These are phyloP conservation scores for Aspergillus steynii DNA, from an alignment of 495 filamentous ascomycete species.

Conservation along the genomic window DNA sequence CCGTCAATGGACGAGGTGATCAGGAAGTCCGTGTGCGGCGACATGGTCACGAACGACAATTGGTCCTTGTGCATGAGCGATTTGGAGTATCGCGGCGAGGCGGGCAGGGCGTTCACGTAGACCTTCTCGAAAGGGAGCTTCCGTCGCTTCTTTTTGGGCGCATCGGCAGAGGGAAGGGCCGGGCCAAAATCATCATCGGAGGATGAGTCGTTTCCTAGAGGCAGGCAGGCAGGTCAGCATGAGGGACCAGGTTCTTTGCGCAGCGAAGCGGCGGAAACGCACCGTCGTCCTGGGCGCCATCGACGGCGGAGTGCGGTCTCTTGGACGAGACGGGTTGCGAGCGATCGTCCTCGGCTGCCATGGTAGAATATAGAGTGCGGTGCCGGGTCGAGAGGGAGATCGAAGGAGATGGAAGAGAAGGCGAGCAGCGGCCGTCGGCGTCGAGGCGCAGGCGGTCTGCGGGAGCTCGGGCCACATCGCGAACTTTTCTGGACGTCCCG, in stretches of 20 bases:
- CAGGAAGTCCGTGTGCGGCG: conserved; percentile 87
- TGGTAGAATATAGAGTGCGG: conserved; percentile 13
- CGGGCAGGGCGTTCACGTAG: conserved; percentile 86
- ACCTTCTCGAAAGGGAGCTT: conserved; percentile 93
- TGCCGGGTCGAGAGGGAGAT: not conserved
- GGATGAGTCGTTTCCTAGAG: conserved; percentile 58
- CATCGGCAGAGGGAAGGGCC: conserved; percentile 70
- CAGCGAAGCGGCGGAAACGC: conserved; percentile 11
- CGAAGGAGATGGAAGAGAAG: conserved; percentile 1
- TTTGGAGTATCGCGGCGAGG: conserved; percentile 82
- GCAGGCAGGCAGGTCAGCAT: conserved; percentile 2
- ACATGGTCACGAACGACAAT: conserved; percentile 79
- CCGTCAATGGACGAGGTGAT: conserved; percentile 93
- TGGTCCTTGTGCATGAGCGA: conserved; percentile 99
- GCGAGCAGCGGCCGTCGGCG: not conserved
- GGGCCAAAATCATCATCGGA: conserved; percentile 96
- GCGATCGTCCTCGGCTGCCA: conserved; percentile 34
- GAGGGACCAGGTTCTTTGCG: not conserved
- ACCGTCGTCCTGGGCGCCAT: conserved; percentile 36
- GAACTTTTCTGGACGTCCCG: conserved; percentile 40
- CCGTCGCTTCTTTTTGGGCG: conserved; percentile 86
- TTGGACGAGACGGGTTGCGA: conserved; percentile 27
- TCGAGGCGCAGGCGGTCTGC: conserved; percentile 33
- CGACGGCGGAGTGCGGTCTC: conserved; percentile 41
- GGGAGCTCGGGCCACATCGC: conserved; percentile 42